Evolutionary conservation across 1,284 basidiomycete species (phyloP).

Genomic region (Tausonia pullulans): DNA sequence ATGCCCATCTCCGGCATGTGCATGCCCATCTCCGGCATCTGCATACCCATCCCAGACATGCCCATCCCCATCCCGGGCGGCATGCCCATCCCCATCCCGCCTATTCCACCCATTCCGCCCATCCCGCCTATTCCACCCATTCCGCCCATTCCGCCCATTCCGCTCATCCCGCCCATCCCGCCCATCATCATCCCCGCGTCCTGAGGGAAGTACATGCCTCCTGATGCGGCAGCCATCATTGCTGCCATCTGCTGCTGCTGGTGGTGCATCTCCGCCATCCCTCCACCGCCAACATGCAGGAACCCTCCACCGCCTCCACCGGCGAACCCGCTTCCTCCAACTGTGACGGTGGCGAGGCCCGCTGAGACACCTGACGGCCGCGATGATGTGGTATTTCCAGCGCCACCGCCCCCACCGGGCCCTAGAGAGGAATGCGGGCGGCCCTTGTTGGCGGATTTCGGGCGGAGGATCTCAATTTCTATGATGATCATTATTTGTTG

Average conservation of each 20-base stretch:
- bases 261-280: constrained; percentile 21
- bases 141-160: constrained; percentile 16
- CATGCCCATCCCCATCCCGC: too few species aligned
- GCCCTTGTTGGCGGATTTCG: constrained; percentile 57
- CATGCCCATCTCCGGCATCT: neutral
- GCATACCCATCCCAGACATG: constrained; percentile 7
- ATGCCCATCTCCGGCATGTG: neutral
- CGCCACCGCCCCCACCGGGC: too few species aligned
- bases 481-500: neutral
- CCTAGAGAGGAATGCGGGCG: neutral
- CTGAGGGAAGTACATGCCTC: neutral
- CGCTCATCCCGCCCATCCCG: constrained; percentile 1
- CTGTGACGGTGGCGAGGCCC: constrained; percentile 8
- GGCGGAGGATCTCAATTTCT: constrained; percentile 75
- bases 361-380: neutral
- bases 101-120: too few species aligned
- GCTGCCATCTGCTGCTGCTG: constrained; percentile 19
- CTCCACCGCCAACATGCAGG: constrained; percentile 1
- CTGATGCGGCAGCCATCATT: too few species aligned
- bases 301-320: constrained; percentile 11
- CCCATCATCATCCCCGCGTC: constrained; percentile 28
- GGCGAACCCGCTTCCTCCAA: constrained; percentile 2
- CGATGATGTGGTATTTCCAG: too few species aligned
- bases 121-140: too few species aligned
- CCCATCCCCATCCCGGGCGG: constrained; percentile 5